Base-by-base conservation (phyloP, 352 stramenopile species). In the Globisporangium ultimum region DNA sequence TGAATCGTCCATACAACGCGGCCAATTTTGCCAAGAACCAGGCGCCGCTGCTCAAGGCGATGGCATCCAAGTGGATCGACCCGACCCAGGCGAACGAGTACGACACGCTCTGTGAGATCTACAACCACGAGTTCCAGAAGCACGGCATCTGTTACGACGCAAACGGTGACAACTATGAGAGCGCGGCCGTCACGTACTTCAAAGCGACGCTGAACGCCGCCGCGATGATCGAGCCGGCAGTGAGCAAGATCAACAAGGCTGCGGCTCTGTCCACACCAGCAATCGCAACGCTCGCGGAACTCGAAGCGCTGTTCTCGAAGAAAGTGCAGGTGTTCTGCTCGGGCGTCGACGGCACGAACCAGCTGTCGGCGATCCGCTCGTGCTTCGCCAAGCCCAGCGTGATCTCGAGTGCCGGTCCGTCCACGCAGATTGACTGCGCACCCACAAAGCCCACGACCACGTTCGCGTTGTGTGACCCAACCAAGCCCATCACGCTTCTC, bases 51-150 rank as follows among this genome's bases (percentile, higher is more conserved):
- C 70, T 88, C 14, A 63, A 69, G 20, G 49, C 68, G 41, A 88
- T 90, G 80, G 63, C 56, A 3, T 47, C 57, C 21, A 76, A 83
- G 62, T 90, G 80, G 80, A 34, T 52, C 47, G 47, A 52, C 24
- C 20, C 47, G 12, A 52, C 47, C 4, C 47, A 52, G 47, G 14
- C 20, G 13, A 22, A 28, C 47, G 13, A 14, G 20, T 52, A 52
- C 48, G 69, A 70, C 18, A 66, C 72, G 40, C 61, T 87, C 38
- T 91, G 82, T 38, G 77, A 88, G 43, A 68, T 87, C 22, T 91
- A 89, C 76, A 85, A 91, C 67, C 82, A 91, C 64, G 79, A 89
- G 66, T 89, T 91, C 68, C 82, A 91, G 66, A 91, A 91, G 67
- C 82, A 91, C 58, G 79, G 82, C 32, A 61, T 89, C 47, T 91